Evolutionary conservation across 805 yeast genomes (phyloP), one percentile per base, ranked within the genome.

Genomic region (Saturnispora silvae): DNA sequence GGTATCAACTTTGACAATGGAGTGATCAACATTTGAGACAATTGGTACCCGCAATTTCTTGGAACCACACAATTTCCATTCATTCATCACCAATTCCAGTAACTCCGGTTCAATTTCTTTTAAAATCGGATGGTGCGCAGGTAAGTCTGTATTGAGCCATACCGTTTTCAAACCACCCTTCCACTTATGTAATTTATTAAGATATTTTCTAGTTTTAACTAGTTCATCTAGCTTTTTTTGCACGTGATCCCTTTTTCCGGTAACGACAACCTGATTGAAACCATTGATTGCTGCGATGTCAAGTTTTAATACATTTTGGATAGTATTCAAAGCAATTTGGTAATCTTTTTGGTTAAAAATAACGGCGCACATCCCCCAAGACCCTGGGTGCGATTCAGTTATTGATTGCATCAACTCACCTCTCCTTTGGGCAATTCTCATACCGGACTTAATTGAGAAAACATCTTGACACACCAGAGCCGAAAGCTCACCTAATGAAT

Each of bases 401-500:
- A 45, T 31, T 1, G 44, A 17, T 35, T 60, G 62, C 65, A 60
- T 60, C 25, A 57, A 26, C 24, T 35, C 25, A 5, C 64, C 65
- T 20, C 65, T 40, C 14, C 38, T 20, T 26, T 49, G 43, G 2
- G 58, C 54, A 3, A 58, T 32, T 3, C 33, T 22, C 7, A 60
- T 35, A 3, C 57, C 58, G 13, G 52, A 32, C 5, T 45, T 48
- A 22, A 57, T 47, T 0, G 51, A 20, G 1, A 60, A 31, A 0
- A 46, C 44, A 4, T 40, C 53, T 41, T 56, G 62, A 4, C 53
- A 28, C 3, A 51, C 57, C 26, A 60, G 31, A 3, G 50, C 39
- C 15, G 56, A 45, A 5, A 60, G 52, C 31, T 60, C 65, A 1
- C 65, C 65, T 18, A 60, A 37, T 5, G 64, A 59, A 40, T 60